Conservation (phyloP, 345 rosid species). For the Litchi chinensis region DNA sequence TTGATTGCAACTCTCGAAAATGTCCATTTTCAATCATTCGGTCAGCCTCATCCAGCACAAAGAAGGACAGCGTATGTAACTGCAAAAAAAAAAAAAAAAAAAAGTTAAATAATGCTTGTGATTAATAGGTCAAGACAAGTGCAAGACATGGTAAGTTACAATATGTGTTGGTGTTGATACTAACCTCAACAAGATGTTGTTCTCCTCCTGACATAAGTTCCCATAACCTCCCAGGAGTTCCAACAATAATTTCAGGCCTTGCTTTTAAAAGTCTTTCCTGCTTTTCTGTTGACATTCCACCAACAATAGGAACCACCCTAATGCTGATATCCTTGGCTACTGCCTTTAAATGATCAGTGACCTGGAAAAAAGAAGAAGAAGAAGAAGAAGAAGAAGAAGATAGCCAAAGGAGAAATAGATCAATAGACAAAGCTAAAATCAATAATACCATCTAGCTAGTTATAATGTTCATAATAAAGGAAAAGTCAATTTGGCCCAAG, state of each 20-base stretch:
- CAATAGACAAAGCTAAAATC: background rate
- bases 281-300: conserved; percentile 91
- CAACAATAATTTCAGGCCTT: conserved; percentile 91
- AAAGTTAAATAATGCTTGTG: conserved; percentile 2
- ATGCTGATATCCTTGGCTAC: conserved; percentile 61
- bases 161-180: conserved; percentile 22
- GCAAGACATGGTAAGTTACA: background rate
- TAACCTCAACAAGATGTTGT: conserved; percentile 87
- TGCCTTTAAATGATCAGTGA: conserved; percentile 80
- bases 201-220: conserved; percentile 96
- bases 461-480: background rate
- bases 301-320: conserved; percentile 86
- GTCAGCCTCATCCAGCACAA: conserved; percentile 98
- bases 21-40: conserved; percentile 96
- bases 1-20: conserved; percentile 92
- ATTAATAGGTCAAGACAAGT: background rate
- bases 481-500: background rate
- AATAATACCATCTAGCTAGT: background rate
- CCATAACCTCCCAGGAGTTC: conserved; percentile 97
- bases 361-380: conserved; percentile 49
- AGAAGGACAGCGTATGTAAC: conserved; percentile 91
- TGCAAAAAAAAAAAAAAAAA: conserved; percentile 24
- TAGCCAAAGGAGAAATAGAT: background rate
- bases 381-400: no score
- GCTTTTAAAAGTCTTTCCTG: conserved; percentile 84